Conservation (phyloP, 768 basidiomycete species). For the Kwoniella newhampshirensis region DNA sequence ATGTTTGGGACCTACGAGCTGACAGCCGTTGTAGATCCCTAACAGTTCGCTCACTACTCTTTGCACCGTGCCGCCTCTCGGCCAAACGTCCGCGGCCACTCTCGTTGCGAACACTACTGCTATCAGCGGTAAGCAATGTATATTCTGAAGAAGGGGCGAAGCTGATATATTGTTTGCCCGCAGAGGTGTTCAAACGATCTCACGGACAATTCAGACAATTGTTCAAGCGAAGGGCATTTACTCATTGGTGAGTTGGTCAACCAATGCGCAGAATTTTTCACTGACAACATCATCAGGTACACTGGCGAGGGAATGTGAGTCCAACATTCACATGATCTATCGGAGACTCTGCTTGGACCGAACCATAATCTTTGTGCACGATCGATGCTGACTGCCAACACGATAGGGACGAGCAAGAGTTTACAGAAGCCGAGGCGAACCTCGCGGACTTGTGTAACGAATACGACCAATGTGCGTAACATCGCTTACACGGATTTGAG, state of each 20-base stretch:
- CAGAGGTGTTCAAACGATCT: conserved; percentile 48
- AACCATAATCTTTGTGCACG: neutral
- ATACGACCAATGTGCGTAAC: conserved; percentile 44
- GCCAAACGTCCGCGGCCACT: conserved; percentile 42
- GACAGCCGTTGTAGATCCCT: conserved; percentile 34
- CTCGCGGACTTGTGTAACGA: conserved; percentile 45
- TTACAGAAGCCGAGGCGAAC: conserved; percentile 48
- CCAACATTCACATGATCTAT: too few species aligned
- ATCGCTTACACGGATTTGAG: neutral
- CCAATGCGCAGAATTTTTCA: neutral
- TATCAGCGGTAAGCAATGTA: conserved; percentile 38
- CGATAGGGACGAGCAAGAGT: conserved; percentile 43
- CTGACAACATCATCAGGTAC: conserved; percentile 22
- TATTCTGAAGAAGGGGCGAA: too few species aligned
- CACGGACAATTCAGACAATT: conserved; percentile 44
- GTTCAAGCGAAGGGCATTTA: conserved; percentile 44
- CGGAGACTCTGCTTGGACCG: too few species aligned
- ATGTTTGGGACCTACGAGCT: neutral
- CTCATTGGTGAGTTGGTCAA: conserved; percentile 30
- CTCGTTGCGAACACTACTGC: conserved; percentile 49
- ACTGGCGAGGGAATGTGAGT: conserved; percentile 46
- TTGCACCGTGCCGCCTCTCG: conserved; percentile 42
- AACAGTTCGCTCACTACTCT: conserved; percentile 43
- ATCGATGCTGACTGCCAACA: neutral
- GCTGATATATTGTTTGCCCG: neutral